Evolutionary conservation across 176 grass and related monocot genomes (phyloP).

Genomic region (Triticum dicoccoides): DNA sequence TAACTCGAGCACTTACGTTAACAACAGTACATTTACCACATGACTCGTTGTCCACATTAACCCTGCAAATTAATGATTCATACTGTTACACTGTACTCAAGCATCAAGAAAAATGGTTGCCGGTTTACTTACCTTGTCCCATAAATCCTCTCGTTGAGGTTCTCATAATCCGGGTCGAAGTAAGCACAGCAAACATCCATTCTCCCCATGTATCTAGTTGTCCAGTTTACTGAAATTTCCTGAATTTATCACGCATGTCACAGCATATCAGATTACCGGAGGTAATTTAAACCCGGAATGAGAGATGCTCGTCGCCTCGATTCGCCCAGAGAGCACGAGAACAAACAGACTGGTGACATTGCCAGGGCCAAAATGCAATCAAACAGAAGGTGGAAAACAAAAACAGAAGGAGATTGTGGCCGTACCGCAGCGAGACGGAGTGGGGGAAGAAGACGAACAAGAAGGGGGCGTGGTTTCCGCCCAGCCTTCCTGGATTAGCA

Average conservation of each 20-base stretch:
- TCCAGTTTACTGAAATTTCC: background rate
- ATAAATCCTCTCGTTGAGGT: constrained; percentile 47
- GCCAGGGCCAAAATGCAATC: background rate
- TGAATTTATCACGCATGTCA: background rate
- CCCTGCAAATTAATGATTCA: constrained; percentile 34
- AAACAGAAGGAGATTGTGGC: background rate
- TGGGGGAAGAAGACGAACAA: background rate
- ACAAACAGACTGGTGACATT: background rate
- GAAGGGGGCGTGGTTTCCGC: background rate
- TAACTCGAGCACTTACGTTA: constrained; percentile 31
- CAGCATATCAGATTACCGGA: background rate
- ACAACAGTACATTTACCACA: constrained; percentile 52
- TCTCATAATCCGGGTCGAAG: constrained; percentile 67
- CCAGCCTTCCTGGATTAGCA: background rate
- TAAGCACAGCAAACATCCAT: constrained; percentile 54
- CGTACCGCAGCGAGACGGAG: background rate
- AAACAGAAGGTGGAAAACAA: background rate
- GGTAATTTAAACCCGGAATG: background rate
- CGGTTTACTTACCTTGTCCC: constrained; percentile 37
- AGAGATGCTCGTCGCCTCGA: background rate
- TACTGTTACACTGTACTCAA: background rate
- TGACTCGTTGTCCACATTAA: constrained; percentile 55
- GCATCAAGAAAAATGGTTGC: background rate
- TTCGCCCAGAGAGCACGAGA: background rate
- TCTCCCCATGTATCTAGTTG: background rate